A percentile compares a stretch with the other conserved stretches of the same genome.
These are phyloP conservation scores for Albugo candida DNA, from an alignment of 352 stramenopile genomes.

Conservation along the genomic window DNA sequence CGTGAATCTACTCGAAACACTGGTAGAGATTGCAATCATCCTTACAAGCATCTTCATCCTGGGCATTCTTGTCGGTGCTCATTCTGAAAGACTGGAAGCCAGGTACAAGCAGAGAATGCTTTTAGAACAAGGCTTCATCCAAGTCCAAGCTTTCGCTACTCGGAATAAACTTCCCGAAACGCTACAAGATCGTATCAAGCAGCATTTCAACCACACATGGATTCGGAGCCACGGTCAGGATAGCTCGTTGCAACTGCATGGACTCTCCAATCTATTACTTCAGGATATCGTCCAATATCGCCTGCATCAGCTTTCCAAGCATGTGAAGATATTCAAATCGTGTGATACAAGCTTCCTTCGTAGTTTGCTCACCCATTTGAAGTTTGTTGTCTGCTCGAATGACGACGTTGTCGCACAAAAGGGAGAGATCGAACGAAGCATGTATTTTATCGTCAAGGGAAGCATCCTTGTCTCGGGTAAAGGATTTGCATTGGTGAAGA, in stretches of 20 bases:
- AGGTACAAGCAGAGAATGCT: constrained; percentile 47
- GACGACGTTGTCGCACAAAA: constrained; percentile 36
- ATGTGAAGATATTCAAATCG: constrained; percentile 39
- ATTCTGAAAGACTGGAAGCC: constrained; percentile 34
- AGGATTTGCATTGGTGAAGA: constrained; percentile 50
- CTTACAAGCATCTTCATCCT: constrained; percentile 51
- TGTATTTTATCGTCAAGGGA: constrained; percentile 53
- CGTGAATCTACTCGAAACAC: constrained; percentile 32
- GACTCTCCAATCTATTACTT: constrained; percentile 33
- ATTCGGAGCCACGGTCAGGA: constrained; percentile 40
- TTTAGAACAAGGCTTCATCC: constrained; percentile 44
- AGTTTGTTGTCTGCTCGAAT: constrained; percentile 45
- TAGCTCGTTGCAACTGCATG: constrained; percentile 29
- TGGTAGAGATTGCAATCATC: constrained; percentile 35
- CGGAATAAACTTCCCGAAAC: constrained; percentile 32
- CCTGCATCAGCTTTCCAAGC: constrained; percentile 28
- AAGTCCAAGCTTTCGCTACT: constrained; percentile 37
- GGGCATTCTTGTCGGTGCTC: constrained; percentile 36
- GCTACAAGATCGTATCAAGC: constrained; percentile 24
- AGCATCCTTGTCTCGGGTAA: constrained; percentile 38
- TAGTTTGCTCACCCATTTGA: constrained; percentile 32
- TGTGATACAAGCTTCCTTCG: constrained; percentile 51
- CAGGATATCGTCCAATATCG: constrained; percentile 54
- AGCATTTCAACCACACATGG: constrained; percentile 55
- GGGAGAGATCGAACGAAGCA: constrained; percentile 24